A percentile compares a stretch with the other conserved stretches of the same genome.
These are phyloP conservation scores for Chaetomiaceae sp. DNA, from an alignment of 2,329 filamentous ascomycete genomes.

Conservation along the genomic window DNA sequence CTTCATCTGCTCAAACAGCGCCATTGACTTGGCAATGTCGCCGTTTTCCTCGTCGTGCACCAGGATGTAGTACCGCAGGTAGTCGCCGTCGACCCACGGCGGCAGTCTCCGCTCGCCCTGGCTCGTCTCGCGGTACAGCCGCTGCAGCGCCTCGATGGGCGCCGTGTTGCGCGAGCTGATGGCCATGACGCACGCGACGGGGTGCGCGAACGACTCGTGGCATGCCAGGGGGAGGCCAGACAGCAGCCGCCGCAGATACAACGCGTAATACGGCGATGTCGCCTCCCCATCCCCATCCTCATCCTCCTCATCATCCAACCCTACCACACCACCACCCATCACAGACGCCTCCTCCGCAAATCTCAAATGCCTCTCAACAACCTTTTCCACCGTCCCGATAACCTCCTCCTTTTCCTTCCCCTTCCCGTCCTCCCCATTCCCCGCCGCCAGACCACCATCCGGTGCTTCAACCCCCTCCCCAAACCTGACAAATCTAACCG, in stretches of 20 bases:
- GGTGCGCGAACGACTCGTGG: slow-evolving; percentile 91
- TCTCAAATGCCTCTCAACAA: slow-evolving; percentile 73
- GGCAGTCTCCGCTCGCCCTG: slow-evolving; percentile 70
- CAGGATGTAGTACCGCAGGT: slow-evolving; percentile 90
- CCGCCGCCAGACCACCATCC: slow-evolving; percentile 34
- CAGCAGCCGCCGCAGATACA: slow-evolving; percentile 79
- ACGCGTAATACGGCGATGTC: slow-evolving; percentile 74
- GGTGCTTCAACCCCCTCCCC: slow-evolving; percentile 54
- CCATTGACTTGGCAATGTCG: slow-evolving; percentile 84
- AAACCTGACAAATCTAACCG: slow-evolving; percentile 76
- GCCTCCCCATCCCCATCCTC: slow-evolving; percentile 43
- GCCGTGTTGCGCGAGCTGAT: slow-evolving; percentile 83
- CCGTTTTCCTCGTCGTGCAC: slow-evolving; percentile 95
- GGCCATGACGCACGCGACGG: slow-evolving; percentile 88
- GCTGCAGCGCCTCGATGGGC: slow-evolving; percentile 82
- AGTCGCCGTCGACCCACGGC: slow-evolving; percentile 85
- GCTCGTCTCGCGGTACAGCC: slow-evolving; percentile 80
- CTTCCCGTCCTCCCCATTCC: slow-evolving; percentile 29
- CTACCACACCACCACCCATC: slow-evolving; percentile 29
- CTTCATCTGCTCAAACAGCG: slow-evolving; percentile 97
- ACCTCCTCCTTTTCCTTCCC: slow-evolving; percentile 36
- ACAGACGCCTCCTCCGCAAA: slow-evolving; percentile 62
- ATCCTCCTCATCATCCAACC: slow-evolving; percentile 35
- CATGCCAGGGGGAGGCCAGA: slow-evolving; percentile 73
- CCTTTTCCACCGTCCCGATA: slow-evolving; percentile 69